Base-by-base conservation (phyloP, 805 yeast genomes). In the Schwanniomyces yamadae region DNA sequence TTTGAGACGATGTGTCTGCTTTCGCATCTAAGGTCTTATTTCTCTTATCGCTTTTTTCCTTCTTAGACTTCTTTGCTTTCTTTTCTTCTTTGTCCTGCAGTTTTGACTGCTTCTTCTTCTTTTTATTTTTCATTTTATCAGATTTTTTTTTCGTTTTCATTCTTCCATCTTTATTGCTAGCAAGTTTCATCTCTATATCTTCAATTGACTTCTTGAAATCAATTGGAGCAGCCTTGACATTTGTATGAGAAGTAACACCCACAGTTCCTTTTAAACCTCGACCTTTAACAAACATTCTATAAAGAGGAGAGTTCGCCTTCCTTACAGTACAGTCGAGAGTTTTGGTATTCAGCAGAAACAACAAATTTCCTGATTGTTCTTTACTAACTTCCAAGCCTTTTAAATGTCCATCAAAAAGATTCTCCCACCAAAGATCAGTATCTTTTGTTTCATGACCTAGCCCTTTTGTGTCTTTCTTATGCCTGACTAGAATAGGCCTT, bases 361-460 rank as follows among this genome's bases (percentile, higher is more conserved):
- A 55, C 0, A 85, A 70, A 1, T 51, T 59, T 1, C 66, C 66
- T 4, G 52, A 54, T 3, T 31, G 40, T 2, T 54, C 43, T 23
- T 52, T 61, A 11, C 50, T 56, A 6, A 87, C 86, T 39, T 85
- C 88, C 33, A 93, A 57, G 6, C 78, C 75, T 53, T 87, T 86
- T 45, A 91, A 71, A 46, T 89, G 96, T 1, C 96, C 96, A 59
- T 91, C 97, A 64, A 93, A 93, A 29, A 91, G 69, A 45, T 86
- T 74, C 48, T 91, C 99, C 99, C 99, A 91, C 99, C 99, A 91
- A 30, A 87, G 83, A 45, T 86, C 95, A 11, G 81, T 76, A 46
- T 87, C 93, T 34, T 79, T 82, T 16, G 75, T 73, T 17, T 77
- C 80, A 54, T 84, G 82, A 0, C 99, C 99, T 17, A 91, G 70